Percentiles rank a stretch among this genome's conserved stretches.
These are phyloP conservation scores for Mycena rosella DNA, from an alignment of 768 basidiomycete species.

Conservation along the genomic window DNA sequence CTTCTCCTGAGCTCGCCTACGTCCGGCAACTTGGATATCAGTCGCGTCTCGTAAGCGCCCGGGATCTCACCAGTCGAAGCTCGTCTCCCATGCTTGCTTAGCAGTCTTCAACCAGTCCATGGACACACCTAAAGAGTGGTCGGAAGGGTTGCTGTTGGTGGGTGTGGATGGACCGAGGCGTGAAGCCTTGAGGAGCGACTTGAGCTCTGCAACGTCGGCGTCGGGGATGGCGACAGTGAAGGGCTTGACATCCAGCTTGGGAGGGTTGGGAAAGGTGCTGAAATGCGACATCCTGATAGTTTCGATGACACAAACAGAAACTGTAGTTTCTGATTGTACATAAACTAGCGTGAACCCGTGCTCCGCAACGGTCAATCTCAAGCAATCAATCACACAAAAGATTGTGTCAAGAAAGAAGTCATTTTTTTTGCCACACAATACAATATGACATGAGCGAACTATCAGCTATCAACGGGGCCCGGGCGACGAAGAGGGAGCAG, in stretches of 20 bases:
- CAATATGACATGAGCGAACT: too few species aligned
- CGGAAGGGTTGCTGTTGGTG: slow-evolving; percentile 21
- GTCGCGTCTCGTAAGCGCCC: slow-evolving; percentile 18
- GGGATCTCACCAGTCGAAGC: slow-evolving; percentile 23
- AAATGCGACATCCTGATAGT: slow-evolving; percentile 20
- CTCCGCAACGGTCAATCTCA: too few species aligned
- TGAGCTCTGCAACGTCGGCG: slow-evolving; percentile 19
- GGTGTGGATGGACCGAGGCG: slow-evolving; percentile 25
- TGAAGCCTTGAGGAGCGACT: slow-evolving; percentile 23
- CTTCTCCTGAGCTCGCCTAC: slow-evolving; percentile 25
- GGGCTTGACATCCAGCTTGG: slow-evolving; percentile 20
- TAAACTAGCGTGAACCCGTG: too few species aligned
- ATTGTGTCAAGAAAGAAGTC: too few species aligned
- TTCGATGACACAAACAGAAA: too few species aligned
- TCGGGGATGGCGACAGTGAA: slow-evolving; percentile 23
- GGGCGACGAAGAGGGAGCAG: too few species aligned
- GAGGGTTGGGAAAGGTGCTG: slow-evolving; percentile 18
- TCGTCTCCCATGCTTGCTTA: slow-evolving; percentile 25
- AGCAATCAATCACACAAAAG: too few species aligned
- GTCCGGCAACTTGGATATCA: slow-evolving; percentile 15
- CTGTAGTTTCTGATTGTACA: too few species aligned
- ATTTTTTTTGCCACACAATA: too few species aligned
- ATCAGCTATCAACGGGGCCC: too few species aligned
- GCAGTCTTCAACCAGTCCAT: slow-evolving; percentile 22
- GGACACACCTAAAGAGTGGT: slow-evolving; percentile 23